Percentiles rank a stretch among this genome's conserved stretches.
Conservation (phyloP, 2,329 filamentous ascomycete species). For the Eurotiales sp. region DNA sequence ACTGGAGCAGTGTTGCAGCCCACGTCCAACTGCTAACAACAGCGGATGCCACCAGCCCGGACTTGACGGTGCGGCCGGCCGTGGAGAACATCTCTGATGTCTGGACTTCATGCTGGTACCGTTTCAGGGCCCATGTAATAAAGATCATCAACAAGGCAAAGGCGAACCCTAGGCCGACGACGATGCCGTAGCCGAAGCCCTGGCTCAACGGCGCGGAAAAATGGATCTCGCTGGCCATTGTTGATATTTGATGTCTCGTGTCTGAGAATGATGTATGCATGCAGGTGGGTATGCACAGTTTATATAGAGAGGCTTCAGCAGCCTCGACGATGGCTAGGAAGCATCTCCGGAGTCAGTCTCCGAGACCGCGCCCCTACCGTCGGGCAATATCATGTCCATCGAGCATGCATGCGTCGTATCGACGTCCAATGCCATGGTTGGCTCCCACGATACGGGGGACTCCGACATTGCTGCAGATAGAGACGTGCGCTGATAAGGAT, state of each 20-base stretch:
- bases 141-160: conserved; percentile 74
- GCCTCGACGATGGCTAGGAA: not conserved
- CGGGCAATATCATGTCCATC: not conserved
- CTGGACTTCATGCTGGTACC: conserved; percentile 70
- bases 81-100: conserved; percentile 93
- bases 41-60: conserved; percentile 78
- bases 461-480: conserved; percentile 2
- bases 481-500: conserved; percentile 7
- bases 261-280: not conserved
- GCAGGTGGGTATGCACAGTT: not conserved
- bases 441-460: not conserved
- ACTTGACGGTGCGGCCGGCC: conserved; percentile 82
- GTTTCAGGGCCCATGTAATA: conserved; percentile 66
- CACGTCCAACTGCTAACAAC: conserved; percentile 95
- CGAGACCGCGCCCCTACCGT: conserved; percentile 14
- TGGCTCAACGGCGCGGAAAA: conserved; percentile 44
- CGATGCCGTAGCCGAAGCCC: conserved; percentile 72
- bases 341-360: conserved; percentile 3
- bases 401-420: not conserved
- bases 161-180: conserved; percentile 68
- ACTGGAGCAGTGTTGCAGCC: conserved; percentile 79
- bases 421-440: not conserved
- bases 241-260: not conserved
- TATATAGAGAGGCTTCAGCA: not conserved
- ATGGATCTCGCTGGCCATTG: conserved; percentile 15